phyloP scores from a whole-genome alignment of 2,329 filamentous ascomycete genomes.

The Hymenotorrendiella dingleyae region DNA sequence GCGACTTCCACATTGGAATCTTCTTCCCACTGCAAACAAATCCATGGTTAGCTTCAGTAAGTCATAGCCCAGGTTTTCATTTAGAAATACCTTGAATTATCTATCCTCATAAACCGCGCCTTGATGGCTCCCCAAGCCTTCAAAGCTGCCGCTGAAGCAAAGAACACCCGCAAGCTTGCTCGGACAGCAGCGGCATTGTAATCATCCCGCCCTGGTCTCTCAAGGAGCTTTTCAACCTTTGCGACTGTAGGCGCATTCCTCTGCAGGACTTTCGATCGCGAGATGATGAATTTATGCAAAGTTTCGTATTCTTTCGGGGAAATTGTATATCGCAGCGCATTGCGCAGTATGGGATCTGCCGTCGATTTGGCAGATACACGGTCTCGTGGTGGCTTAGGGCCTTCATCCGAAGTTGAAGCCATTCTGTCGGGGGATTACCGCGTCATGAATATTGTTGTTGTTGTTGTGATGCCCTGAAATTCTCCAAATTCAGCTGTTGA shows the following conservation, averaged over 20 bases:
- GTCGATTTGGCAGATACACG: constrained; percentile 29
- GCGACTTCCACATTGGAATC: constrained; percentile 54
- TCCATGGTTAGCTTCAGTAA: background rate
- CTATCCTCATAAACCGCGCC: constrained; percentile 40
- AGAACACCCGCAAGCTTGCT: constrained; percentile 65
- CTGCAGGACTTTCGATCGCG: constrained; percentile 56
- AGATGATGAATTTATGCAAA: constrained; percentile 77
- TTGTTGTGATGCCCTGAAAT: background rate
- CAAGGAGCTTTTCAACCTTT: constrained; percentile 41
- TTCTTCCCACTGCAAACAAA: constrained; percentile 34
- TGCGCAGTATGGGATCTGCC: constrained; percentile 70
- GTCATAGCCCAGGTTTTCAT: background rate
- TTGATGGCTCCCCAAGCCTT: constrained; percentile 54
- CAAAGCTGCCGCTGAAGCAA: constrained; percentile 55
- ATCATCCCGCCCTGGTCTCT: constrained; percentile 43
- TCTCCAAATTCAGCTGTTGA: background rate
- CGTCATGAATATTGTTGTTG: constrained; percentile 6
- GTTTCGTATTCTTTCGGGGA: constrained; percentile 78
- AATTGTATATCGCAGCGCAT: constrained; percentile 81
- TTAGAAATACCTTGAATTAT: constrained; percentile 26
- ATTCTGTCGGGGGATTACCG: constrained; percentile 7
- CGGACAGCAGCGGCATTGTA: constrained; percentile 66
- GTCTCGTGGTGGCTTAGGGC: constrained; percentile 14
- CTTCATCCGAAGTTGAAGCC: constrained; percentile 16
- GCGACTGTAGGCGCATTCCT: constrained; percentile 50